Evolutionary conservation across 106 monocot species (phyloP), one percentile per base, ranked within the genome.

Genomic region (Amphibolis antarctica): DNA sequence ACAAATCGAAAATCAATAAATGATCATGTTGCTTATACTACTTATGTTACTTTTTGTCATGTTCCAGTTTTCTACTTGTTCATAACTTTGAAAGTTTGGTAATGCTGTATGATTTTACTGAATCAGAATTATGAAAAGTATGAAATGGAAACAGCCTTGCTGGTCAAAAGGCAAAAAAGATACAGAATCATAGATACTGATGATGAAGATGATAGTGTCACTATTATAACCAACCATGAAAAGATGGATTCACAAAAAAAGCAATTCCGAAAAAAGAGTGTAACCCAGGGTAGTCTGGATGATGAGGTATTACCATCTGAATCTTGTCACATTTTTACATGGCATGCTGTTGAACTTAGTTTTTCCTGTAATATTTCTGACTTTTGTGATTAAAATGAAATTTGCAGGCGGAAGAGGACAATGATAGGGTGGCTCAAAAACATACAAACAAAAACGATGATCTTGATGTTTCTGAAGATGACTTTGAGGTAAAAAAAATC

Each of bases 151-250:
- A 83, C 93, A 55, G 81, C 79, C 19, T 53, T 71, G 15, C 64
- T 89, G 24, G 93, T 63, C 3, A 81, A 68, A 68, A 86, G 86
- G 77, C 93, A 94, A 43, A 81, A 22, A 67, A 83, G 72, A 43
- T 94, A 94, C 67, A 81, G 75, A 62, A 31, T 94, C 14, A 55
- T 94, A 62, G 85, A 83, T 59, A 79, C 74, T 68, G 92, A 92
- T 44, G 86, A 89, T 63, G 83, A 88, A 29, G 80, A 83, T 50
- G 78, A 76, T 51, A 54, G 4, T 17, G 23, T 72, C 27, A 46
- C 68, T 14, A 50, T 24, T 17, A 6, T 53, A 66, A 69, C 74
- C 42, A 69, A 63, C 36, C 60, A 45, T 42, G 65, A 22, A 54
- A 88, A 79, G 75, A 19, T 48, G 14, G 64, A 62, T 60, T 52